Evolutionary conservation across 2,329 filamentous ascomycete species (phyloP), one percentile per base, ranked within the genome.

Genomic region (Aspergillus transmontanensis): DNA sequence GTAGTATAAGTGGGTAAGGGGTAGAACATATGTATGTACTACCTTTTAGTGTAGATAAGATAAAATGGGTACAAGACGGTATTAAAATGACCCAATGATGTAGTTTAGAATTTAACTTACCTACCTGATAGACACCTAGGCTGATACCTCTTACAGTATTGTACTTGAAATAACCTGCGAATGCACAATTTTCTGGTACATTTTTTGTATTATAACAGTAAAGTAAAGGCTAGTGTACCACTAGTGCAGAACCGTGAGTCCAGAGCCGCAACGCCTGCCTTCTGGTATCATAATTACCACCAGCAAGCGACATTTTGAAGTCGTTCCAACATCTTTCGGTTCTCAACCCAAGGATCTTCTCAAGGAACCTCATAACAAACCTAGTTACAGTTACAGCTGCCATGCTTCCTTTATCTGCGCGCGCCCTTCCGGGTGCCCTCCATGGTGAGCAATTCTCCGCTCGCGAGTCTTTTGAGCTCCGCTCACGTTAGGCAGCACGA

Each of bases 351-450:
- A 39, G 26, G 48, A 51, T 51, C 14, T 51, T 51, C 21, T 21
- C 5, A 36, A 12, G 21, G 32, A 39, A 14, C 4, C 21, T 26
- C 12, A 39, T 26, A 16, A 16, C 5, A 28, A 55, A 6, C 0
- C n/a, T 1, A 21, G 10, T 14, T 23, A 39, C n/a, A 16, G 16
- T 14, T 23, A 26, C n/a, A 16, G 16, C 23, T 16, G 56, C 41
- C 32, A 76, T 77, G 74, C 58, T 76, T 53, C 66, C 69, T 39
- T 61, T 74, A 57, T 65, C 66, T 60, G 65, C 65, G 66, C 71
- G 74, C 62, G 69, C 68, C 59, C 54, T 72, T 36, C 65, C 68
- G 57, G 69, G 72, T 67, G 69, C 73, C 58, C 62, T 75, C 48
- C 63, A 66, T 59, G 69, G 74, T 76, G 73, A 43, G 63, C 43